Conservation (phyloP, 768 basidiomycete species). For the Rhodotorula paludigena region DNA sequence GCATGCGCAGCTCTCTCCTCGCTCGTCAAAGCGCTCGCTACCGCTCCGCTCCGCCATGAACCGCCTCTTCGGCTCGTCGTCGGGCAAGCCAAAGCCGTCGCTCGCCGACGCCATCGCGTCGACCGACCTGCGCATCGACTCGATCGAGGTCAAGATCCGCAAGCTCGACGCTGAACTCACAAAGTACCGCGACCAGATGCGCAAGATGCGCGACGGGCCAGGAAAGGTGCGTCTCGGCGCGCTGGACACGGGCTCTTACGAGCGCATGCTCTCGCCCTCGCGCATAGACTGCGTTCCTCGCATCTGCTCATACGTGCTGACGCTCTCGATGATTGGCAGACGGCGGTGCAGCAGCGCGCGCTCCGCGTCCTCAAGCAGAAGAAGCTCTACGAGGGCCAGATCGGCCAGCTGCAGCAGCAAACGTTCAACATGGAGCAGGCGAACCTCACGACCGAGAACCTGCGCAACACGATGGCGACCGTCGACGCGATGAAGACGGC, state of each 20-base stretch:
- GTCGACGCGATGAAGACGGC: conserved; percentile 92
- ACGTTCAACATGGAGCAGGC: conserved; percentile 98
- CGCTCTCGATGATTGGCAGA: conserved; percentile 51
- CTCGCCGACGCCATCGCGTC: conserved; percentile 90
- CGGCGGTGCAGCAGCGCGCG: conserved; percentile 90
- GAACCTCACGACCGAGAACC: conserved; percentile 89
- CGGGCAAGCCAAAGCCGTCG: conserved; percentile 67
- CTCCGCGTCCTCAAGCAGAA: conserved; percentile 89
- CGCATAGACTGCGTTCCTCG: too few relatives aligned
- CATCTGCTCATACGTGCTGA: neutral
- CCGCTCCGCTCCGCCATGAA: conserved; percentile 46
- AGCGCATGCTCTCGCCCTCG: neutral
- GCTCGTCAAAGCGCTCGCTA: too few relatives aligned
- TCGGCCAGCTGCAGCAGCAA: conserved; percentile 85
- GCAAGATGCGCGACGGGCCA: conserved; percentile 83
- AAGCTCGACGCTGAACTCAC: conserved; percentile 90
- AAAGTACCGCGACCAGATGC: conserved; percentile 93
- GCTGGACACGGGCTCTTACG: neutral
- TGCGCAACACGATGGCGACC: conserved; percentile 98
- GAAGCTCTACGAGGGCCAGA: conserved; percentile 84
- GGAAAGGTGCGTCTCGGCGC: conserved; percentile 65
- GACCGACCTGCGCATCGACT: conserved; percentile 40
- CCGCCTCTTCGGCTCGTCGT: conserved; percentile 46
- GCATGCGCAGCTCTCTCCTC: too few relatives aligned
- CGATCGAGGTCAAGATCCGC: conserved; percentile 83